A percentile compares a stretch with the other conserved stretches of the same genome.
phyloP scores from a whole-genome alignment of 2,329 filamentous ascomycete genomes.

The Massarina eburnea region DNA sequence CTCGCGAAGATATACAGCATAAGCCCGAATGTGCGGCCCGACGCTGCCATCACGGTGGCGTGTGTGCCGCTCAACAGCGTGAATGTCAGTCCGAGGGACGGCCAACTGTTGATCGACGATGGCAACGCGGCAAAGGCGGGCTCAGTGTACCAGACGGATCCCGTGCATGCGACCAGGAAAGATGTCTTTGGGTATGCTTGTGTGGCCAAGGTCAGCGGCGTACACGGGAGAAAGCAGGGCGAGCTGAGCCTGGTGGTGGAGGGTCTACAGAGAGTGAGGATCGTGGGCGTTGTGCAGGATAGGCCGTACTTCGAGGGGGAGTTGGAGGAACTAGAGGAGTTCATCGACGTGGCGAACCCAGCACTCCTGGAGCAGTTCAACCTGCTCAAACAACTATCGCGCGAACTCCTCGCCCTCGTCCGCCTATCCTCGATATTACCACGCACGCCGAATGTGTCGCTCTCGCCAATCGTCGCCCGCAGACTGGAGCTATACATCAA shows the following conservation, averaged over 20 bases:
- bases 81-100: conserved; percentile 67
- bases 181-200: conserved; percentile 85
- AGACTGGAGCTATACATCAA: conserved; percentile 86
- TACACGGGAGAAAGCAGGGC: conserved; percentile 50
- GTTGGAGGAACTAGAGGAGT: conserved; percentile 71
- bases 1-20: conserved; percentile 83
- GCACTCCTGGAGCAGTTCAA: conserved; percentile 71
- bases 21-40: conserved; percentile 64
- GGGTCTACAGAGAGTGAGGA: conserved; percentile 73
- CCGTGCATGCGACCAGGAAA: conserved; percentile 45
- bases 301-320: conserved; percentile 85
- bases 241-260: conserved; percentile 85
- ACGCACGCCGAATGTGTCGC: conserved; percentile 62
- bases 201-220: conserved; percentile 56
- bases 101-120: conserved; percentile 72
- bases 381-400: conserved; percentile 79
- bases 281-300: conserved; percentile 75
- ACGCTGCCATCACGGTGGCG: conserved; percentile 74
- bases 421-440: conserved; percentile 83
- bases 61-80: conserved; percentile 84
- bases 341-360: conserved; percentile 45
- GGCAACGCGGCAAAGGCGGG: conserved; percentile 46
- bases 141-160: conserved; percentile 52
- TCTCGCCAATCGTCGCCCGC: conserved; percentile 83
- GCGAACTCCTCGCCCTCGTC: conserved; percentile 82